Conservation (phyloP, 2,329 filamentous ascomycete species). For the Nannizziopsis arthrosporioides region DNA sequence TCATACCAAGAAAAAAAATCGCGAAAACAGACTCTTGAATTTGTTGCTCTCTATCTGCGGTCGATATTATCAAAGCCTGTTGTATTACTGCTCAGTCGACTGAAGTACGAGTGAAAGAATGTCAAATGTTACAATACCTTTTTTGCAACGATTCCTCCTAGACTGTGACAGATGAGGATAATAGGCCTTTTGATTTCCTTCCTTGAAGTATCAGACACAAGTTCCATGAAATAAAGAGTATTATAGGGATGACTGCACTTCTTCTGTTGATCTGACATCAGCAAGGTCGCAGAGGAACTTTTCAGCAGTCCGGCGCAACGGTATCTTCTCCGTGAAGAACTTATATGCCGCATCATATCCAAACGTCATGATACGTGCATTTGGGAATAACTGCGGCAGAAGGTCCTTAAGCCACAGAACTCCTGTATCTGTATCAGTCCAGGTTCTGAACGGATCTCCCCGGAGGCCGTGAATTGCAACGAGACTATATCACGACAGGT, state of each 20-base stretch:
- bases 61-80: neutral
- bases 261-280: neutral
- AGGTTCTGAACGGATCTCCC: constrained; percentile 22
- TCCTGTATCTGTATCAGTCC: constrained; percentile 22
- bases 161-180: constrained; percentile 31
- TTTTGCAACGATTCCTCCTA: constrained; percentile 31
- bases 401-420: constrained; percentile 26
- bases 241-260: neutral
- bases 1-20: constrained; percentile 25
- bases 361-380: constrained; percentile 21
- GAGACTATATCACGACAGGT: constrained; percentile 19
- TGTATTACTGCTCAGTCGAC: constrained; percentile 19
- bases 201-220: neutral
- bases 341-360: constrained; percentile 19
- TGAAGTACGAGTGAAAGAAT: constrained; percentile 6
- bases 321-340: constrained; percentile 1
- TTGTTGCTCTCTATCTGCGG: neutral
- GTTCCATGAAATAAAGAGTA: neutral
- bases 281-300: neutral
- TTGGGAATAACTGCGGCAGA: constrained; percentile 18
- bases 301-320: neutral
- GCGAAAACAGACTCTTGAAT: constrained; percentile 20
- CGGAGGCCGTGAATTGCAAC: constrained; percentile 29
- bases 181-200: constrained; percentile 20
- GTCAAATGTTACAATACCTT: constrained; percentile 19